Base-by-base conservation (phyloP, 2,329 filamentous ascomycete species). In the Ciborinia camelliae region DNA sequence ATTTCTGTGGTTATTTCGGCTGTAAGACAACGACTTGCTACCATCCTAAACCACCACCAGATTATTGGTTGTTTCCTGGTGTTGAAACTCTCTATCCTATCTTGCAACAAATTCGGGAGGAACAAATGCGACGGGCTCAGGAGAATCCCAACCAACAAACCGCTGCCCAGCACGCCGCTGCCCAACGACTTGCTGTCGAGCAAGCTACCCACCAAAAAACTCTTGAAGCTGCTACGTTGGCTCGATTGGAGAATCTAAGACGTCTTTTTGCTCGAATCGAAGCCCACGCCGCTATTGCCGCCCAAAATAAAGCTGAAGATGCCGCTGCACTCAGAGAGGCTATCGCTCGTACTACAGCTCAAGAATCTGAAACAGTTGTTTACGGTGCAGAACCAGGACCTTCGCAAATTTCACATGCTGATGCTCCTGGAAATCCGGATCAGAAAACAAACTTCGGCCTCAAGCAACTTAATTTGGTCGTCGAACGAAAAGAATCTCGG, bases 1-100 rank as follows among this genome's bases (percentile, higher is more conserved):
- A 59, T 23, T 47, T 59, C 41, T 59, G 55, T 26, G 43, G 41
- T 32, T 47, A 45, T 23, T 59, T 47, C 15, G 8, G n/a, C 23
- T 59, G 55, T 14, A 30, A 47, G 30, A 30, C 2, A 23, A 2
- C 30, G 2, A 18, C 23, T 3, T 59, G 55, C 30, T 12, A 23
- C 23, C 41, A 59, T 59, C 1, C n/a, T 47, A 30, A 2, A 35
- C 28, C 32, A 32, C 41, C 2, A 35, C 28, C 32, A 32, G 14
- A 23, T 9, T 5, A 6, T 7, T 48, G 45, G 45, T 6, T 28
- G 2, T 48, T 14, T 15, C 43, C 43, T n/a, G 23, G 23, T 28
- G 5, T 48, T 14, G 1, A 6, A 7, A 15, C 26, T 28, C 23
- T 48, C 4, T 23, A 28, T 1, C 2, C 15, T 20, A 4, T 10